A percentile compares a stretch with the other conserved stretches of the same genome.
Conservation (phyloP, 2,329 filamentous ascomycete genomes). For the Cladophialophora carrionii region DNA sequence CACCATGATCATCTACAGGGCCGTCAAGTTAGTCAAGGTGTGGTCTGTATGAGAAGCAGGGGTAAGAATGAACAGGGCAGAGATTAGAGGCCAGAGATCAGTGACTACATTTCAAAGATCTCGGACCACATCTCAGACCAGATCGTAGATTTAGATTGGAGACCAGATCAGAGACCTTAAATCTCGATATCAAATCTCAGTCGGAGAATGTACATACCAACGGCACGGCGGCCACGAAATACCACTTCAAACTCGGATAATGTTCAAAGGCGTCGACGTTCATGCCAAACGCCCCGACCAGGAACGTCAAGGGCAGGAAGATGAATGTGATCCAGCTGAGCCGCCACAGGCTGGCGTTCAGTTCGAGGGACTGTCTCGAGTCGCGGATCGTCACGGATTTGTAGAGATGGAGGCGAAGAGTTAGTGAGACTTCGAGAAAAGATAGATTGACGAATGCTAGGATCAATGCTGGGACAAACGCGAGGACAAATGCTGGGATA, state of each 20-base stretch:
- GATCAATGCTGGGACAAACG: neutral
- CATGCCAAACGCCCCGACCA: conserved; percentile 41
- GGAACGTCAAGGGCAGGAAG: conserved; percentile 54
- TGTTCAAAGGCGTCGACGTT: conserved; percentile 54
- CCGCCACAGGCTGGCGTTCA: conserved; percentile 38
- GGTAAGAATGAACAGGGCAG: too few relatives aligned
- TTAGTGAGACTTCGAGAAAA: neutral
- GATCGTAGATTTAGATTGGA: too few relatives aligned
- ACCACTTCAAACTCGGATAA: conserved; percentile 53
- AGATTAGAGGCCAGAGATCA: too few relatives aligned
- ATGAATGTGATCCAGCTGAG: conserved; percentile 48
- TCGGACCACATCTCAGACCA: too few relatives aligned
- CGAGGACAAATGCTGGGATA: too few relatives aligned
- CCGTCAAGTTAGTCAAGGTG: too few relatives aligned
- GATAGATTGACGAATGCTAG: neutral
- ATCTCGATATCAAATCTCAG: too few relatives aligned
- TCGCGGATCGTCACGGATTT: conserved; percentile 59
- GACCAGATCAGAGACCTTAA: too few relatives aligned
- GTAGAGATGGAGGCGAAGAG: conserved; percentile 42
- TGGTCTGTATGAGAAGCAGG: too few relatives aligned
- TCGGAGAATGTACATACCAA: conserved; percentile 42
- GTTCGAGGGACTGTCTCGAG: conserved; percentile 28
- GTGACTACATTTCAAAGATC: too few relatives aligned
- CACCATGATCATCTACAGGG: conserved; percentile 9
- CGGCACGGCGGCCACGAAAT: conserved; percentile 53